phyloP scores from a whole-genome alignment of 1,284 basidiomycete species.

The Pterula multifida region DNA sequence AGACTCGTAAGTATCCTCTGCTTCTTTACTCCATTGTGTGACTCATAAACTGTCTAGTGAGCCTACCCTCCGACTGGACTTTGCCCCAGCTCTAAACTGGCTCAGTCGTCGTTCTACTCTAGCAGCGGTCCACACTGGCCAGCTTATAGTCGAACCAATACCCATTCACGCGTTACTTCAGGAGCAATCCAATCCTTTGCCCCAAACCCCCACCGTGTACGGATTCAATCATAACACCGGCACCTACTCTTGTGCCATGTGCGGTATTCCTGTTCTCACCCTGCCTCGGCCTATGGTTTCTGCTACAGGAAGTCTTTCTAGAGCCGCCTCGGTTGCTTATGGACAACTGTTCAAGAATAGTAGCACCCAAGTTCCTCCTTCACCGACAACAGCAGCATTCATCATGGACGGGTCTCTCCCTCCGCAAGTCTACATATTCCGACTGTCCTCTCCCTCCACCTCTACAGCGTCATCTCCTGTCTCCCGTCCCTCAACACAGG shows the following conservation, averaged over 20 bases:
- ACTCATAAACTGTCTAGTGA: conserved; percentile 43
- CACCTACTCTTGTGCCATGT: not conserved
- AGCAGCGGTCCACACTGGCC: conserved; percentile 78
- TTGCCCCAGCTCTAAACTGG: conserved; percentile 93
- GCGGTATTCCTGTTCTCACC: not conserved
- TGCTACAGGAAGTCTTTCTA: not conserved
- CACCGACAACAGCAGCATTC: conserved; percentile 8
- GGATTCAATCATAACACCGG: not conserved
- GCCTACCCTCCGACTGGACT: conserved; percentile 83
- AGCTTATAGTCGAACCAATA: conserved; percentile 84
- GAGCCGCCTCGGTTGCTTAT: not conserved
- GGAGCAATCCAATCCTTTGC: not conserved
- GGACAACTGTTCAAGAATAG: not conserved
- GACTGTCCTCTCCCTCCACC: conserved; percentile 25
- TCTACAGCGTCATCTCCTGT: conserved; percentile 10
- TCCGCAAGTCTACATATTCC: conserved; percentile 49
- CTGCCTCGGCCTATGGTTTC: not conserved
- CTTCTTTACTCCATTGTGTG: conserved; percentile 6
- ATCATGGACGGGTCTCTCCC: conserved; percentile 15
- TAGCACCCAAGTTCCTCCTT: conserved; percentile 9
- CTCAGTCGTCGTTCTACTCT: conserved; percentile 81
- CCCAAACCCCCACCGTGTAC: not conserved
- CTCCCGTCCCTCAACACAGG: conserved; percentile 17
- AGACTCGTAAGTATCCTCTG: conserved; percentile 62
- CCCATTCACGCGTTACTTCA: not conserved